Conservation (phyloP, 768 basidiomycete species). For the Calocera cornea region DNA sequence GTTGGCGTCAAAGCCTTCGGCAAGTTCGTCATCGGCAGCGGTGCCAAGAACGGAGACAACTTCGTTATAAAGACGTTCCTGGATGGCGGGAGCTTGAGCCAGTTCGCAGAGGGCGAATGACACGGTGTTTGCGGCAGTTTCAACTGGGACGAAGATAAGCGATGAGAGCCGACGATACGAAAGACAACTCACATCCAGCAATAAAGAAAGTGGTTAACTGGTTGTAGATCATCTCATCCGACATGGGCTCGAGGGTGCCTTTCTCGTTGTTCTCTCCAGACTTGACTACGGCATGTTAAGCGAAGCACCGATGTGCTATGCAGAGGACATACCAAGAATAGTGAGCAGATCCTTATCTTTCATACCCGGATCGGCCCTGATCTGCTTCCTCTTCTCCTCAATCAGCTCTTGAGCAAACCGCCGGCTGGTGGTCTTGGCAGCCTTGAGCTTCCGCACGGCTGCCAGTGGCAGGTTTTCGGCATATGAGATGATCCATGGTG, state of each 20-base stretch:
- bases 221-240: slow-evolving; percentile 4
- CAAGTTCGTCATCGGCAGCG: slow-evolving; percentile 27
- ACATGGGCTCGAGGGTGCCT: neutral
- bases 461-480: neutral
- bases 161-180: neutral
- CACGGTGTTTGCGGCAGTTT: neutral
- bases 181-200: neutral
- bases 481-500: neutral
- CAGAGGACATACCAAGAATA: neutral
- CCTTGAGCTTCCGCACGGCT: neutral
- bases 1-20: neutral
- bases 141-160: neutral
- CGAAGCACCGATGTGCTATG: neutral
- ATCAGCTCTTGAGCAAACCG: neutral
- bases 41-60: slow-evolving; percentile 25
- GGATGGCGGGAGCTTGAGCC: slow-evolving; percentile 36
- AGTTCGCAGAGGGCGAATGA: slow-evolving; percentile 42
- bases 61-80: slow-evolving; percentile 45
- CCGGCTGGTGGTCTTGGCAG: neutral
- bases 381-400: slow-evolving; percentile 1
- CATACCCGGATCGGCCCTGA: neutral
- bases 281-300: neutral
- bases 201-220: neutral
- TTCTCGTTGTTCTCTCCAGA: slow-evolving; percentile 2
- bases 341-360: neutral